phyloP scores from a whole-genome alignment of 2,329 filamentous ascomycete genomes.

The Blumeria hordei region DNA sequence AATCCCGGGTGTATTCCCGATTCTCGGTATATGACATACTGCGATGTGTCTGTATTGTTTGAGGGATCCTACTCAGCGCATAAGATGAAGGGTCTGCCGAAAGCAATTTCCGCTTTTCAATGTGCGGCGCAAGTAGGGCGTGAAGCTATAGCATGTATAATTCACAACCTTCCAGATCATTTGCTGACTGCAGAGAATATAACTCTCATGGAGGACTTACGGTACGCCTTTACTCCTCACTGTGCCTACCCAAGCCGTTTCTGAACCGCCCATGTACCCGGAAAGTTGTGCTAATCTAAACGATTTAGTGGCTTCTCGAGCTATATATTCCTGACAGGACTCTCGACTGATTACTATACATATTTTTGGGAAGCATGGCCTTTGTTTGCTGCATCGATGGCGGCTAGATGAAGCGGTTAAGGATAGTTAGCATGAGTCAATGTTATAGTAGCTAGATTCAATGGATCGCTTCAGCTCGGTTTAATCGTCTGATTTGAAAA shows the following conservation, averaged over 20 bases:
- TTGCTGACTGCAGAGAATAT: slow-evolving; percentile 9
- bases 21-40: slow-evolving; percentile 16
- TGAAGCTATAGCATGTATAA: slow-evolving; percentile 15
- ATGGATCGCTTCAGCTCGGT: not conserved
- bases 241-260: not conserved
- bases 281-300: not conserved
- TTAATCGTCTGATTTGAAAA: not conserved
- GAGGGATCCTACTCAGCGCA: slow-evolving; percentile 19
- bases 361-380: slow-evolving; percentile 17
- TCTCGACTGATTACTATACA: slow-evolving; percentile 18
- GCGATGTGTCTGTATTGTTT: slow-evolving; percentile 20
- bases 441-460: not conserved
- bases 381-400: slow-evolving; percentile 14
- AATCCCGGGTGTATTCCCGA: slow-evolving; percentile 21
- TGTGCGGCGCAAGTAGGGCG: slow-evolving; percentile 12
- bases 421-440: not conserved
- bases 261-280: not conserved
- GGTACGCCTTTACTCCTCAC: slow-evolving; percentile 7
- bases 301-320: slow-evolving; percentile 7
- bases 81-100: slow-evolving; percentile 14
- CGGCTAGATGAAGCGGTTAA: not conserved
- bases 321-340: slow-evolving; percentile 19
- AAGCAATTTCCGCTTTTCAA: slow-evolving; percentile 13
- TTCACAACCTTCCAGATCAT: slow-evolving; percentile 16
- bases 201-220: slow-evolving; percentile 15